Percentiles rank a stretch among this genome's conserved stretches.
phyloP scores from a whole-genome alignment of 1,284 basidiomycete genomes.

The Ustilago cynodontis region DNA sequence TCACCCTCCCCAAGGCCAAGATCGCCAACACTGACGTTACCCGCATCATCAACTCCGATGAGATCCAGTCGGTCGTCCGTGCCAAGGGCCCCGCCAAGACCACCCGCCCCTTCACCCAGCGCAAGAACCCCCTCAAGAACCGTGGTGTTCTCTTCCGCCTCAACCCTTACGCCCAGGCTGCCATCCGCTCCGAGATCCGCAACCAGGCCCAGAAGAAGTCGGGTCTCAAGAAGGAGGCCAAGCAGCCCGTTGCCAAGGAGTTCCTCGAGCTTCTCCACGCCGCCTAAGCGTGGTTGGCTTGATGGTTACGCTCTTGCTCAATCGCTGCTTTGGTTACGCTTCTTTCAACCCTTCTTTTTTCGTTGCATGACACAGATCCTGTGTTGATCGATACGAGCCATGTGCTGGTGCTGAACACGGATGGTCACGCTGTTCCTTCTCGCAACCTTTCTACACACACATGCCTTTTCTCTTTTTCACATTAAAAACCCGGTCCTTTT shows the following conservation, averaged over 20 bases:
- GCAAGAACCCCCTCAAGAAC: slow-evolving; percentile 96
- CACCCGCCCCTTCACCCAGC: slow-evolving; percentile 97
- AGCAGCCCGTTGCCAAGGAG: slow-evolving; percentile 79
- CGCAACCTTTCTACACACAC: slow-evolving; percentile 13
- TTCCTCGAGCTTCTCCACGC: slow-evolving; percentile 82
- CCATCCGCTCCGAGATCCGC: slow-evolving; percentile 66
- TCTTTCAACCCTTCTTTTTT: neutral
- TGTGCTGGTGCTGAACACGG: neutral
- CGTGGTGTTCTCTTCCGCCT: slow-evolving; percentile 96
- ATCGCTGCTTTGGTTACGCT: slow-evolving; percentile 7
- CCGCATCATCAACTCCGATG: slow-evolving; percentile 87
- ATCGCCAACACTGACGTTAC: slow-evolving; percentile 97
- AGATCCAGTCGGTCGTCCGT: slow-evolving; percentile 82
- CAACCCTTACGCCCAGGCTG: slow-evolving; percentile 91
- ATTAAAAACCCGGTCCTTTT: slow-evolving; percentile 36
- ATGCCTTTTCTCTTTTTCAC: slow-evolving; percentile 5
- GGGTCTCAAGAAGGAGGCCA: slow-evolving; percentile 64
- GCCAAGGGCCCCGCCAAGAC: slow-evolving; percentile 83
- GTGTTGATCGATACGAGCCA: slow-evolving; percentile 21
- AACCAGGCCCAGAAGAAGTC: slow-evolving; percentile 63
- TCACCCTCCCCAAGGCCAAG: slow-evolving; percentile 76
- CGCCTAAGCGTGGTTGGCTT: slow-evolving; percentile 31
- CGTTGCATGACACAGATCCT: slow-evolving; percentile 23
- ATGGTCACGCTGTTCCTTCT: slow-evolving; percentile 4
- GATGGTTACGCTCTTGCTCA: slow-evolving; percentile 7